Base-by-base conservation (phyloP, 2,329 filamentous ascomycete genomes). In the Lasiodiplodia gonubiensis region DNA sequence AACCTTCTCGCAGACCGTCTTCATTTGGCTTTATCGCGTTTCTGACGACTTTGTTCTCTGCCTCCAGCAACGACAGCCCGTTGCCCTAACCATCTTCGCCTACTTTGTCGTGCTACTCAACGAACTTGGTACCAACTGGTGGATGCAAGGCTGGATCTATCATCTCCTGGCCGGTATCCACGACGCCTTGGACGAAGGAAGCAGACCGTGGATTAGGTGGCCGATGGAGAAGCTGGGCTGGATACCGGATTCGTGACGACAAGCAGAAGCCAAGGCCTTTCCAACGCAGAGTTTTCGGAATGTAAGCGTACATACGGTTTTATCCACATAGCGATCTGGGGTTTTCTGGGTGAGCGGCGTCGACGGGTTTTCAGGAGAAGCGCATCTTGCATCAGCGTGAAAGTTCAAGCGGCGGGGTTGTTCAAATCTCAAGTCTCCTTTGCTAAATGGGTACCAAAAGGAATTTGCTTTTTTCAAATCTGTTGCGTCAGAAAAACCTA, bases 181-280 rank as follows among this genome's bases (percentile, higher is more conserved):
- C n/a, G 42, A 54, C 5, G 21, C 55, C 8, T 16, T 67, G 65
- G 65, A 67, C 10, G 30, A 60, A 18, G 65, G 55, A 2, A 60
- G 35, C n/a, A 60, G 35, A 18, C 42, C 42, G 21, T 67, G 65
- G 65, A 52, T 67, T 5, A 42, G 35, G 27, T 61, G 54, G 55
- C 65, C 65, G 11, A 61, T 61, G 21, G 65, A 67, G 55, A 57
- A 61, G 55, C 14, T 67, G 35, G 65, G 65, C 1, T 67, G 65
- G 65, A 52, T 66, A 10, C 53, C 64, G 2, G 59, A 63, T 14
- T 30, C 7, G 23, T 46, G 12, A 46, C 30, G 12, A 39, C 21
- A 0, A n/a, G 3, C 7, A 51, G 48, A n/a, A 12, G 16, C 7
- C 11, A 7, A n/a, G 27, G 25, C 14, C 16, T 14, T 18, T 33